Evolutionary conservation across 768 basidiomycete genomes (phyloP).

Genomic region (Lyophyllum decastes): DNA sequence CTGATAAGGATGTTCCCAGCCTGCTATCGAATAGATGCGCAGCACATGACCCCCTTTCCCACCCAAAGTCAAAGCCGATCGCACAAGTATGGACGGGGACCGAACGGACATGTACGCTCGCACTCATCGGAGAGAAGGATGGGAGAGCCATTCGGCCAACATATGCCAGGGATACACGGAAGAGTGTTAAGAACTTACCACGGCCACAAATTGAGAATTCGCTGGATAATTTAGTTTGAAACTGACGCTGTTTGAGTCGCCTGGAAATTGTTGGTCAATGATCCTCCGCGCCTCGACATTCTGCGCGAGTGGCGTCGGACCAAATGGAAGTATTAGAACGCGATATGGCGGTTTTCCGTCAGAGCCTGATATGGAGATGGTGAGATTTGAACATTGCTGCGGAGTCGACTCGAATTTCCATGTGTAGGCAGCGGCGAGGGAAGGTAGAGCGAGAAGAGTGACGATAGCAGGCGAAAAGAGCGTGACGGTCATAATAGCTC

Average conservation of each 20-base stretch:
- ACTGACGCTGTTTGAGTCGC: slow-evolving; percentile 35
- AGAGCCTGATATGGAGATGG: slow-evolving; percentile 54
- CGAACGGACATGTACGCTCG: neutral
- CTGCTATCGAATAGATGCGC: neutral
- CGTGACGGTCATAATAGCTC: slow-evolving; percentile 5
- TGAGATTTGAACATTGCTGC: slow-evolving; percentile 66
- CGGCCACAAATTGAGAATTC: slow-evolving; percentile 73
- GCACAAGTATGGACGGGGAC: neutral
- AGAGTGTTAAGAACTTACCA: slow-evolving; percentile 49
- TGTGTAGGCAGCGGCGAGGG: slow-evolving; percentile 38
- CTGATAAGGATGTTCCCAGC: neutral
- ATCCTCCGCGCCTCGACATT: slow-evolving; percentile 67
- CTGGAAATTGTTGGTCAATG: slow-evolving; percentile 53
- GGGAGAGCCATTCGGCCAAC: neutral
- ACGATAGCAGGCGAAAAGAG: slow-evolving; percentile 19
- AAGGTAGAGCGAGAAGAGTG: slow-evolving; percentile 27
- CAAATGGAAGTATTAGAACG: slow-evolving; percentile 67
- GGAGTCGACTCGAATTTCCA: slow-evolving; percentile 52
- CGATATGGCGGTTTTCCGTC: slow-evolving; percentile 68
- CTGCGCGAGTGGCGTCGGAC: slow-evolving; percentile 59
- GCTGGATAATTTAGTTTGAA: slow-evolving; percentile 67
- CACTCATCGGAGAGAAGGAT: neutral
- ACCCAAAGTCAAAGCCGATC: neutral
- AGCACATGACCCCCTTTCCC: neutral
- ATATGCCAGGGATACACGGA: neutral